phyloP scores from a whole-genome alignment of 176 grass and related monocot species.

The Aegilops speltoides region DNA sequence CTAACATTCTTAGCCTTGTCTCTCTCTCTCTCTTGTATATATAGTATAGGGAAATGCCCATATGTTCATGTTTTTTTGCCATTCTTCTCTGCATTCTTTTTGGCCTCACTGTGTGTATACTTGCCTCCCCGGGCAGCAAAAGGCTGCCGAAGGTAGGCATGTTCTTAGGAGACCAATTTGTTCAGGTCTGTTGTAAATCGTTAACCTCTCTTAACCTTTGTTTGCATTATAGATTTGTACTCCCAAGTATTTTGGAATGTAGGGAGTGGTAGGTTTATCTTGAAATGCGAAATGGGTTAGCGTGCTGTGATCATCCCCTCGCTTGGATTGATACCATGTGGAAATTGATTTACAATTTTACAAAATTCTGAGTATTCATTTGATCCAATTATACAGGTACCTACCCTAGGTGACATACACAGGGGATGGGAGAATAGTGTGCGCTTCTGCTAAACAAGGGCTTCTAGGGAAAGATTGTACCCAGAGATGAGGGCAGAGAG shows the following conservation, averaged over 20 bases:
- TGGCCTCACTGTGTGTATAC: constrained; percentile 29
- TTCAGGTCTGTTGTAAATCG: constrained; percentile 51
- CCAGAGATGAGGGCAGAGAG: constrained; percentile 63
- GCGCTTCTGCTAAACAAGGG: constrained; percentile 36
- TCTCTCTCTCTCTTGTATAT: constrained; percentile 21
- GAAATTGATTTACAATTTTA: too few relatives aligned
- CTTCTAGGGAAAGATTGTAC: constrained; percentile 55
- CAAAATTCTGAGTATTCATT: too few relatives aligned
- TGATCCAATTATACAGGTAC: too few relatives aligned
- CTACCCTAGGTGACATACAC: too few relatives aligned
- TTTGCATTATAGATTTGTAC: neutral
- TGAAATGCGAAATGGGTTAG: neutral
- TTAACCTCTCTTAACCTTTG: constrained; percentile 2
- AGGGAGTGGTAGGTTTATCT: neutral
- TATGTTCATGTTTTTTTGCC: neutral
- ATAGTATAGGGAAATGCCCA: constrained; percentile 37
- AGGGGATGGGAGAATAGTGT: too few relatives aligned
- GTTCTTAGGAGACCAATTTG: constrained; percentile 27
- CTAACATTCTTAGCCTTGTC: neutral
- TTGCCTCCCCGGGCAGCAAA: constrained; percentile 39
- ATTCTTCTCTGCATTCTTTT: constrained; percentile 34
- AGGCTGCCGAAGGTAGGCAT: constrained; percentile 36
- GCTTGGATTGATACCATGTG: neutral
- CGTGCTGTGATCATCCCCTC: neutral
- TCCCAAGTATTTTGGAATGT: too few relatives aligned